Evolutionary conservation across 805 yeast genomes (phyloP).

Genomic region (Saccharomycopsis javanensis): DNA sequence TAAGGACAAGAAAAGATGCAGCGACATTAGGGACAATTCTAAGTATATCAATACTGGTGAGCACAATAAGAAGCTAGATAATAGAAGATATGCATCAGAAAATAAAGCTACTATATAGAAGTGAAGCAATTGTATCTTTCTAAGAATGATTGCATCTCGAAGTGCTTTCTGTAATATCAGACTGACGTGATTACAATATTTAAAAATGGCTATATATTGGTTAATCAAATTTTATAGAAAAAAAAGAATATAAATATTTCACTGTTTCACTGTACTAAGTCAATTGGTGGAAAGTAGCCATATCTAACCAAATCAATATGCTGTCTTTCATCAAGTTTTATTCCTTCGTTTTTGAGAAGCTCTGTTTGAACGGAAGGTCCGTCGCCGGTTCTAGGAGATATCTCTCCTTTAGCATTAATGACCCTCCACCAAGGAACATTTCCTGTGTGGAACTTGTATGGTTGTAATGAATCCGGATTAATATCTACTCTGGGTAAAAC

Average conservation of each 20-base stretch:
- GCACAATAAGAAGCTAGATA: neutral
- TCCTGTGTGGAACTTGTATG: constrained; percentile 25
- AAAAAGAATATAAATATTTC: too few species aligned
- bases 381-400: constrained; percentile 46
- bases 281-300: constrained; percentile 65
- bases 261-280: constrained; percentile 23
- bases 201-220: too few species aligned
- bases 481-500: constrained; percentile 30
- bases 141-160: too few species aligned
- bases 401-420: constrained; percentile 50
- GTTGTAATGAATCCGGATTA: constrained; percentile 18
- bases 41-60: neutral
- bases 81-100: constrained; percentile 3
- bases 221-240: too few species aligned
- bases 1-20: too few species aligned
- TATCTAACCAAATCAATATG: constrained; percentile 21
- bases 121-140: too few species aligned
- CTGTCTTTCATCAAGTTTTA: constrained; percentile 24
- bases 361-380: constrained; percentile 31
- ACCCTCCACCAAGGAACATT: constrained; percentile 80
- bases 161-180: too few species aligned
- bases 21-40: neutral
- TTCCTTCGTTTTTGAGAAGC: constrained; percentile 3
- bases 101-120: neutral
- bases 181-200: too few species aligned